Evolutionary conservation across 2,329 filamentous ascomycete species (phyloP).

Genomic region (Didymella sp.): DNA sequence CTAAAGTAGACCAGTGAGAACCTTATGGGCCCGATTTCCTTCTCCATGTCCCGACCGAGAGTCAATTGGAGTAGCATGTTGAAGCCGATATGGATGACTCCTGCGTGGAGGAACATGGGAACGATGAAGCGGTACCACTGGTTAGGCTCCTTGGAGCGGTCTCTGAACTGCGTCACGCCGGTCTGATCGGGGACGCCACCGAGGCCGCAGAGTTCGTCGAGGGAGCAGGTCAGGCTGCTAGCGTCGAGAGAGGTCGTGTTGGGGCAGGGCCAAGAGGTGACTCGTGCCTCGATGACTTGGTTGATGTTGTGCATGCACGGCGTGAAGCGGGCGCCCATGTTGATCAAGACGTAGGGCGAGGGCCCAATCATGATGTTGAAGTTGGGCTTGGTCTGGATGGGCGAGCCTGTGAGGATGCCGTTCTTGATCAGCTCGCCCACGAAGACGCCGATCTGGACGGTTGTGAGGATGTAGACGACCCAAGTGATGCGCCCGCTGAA

Average conservation of each 20-base stretch:
- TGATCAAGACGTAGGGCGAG: conserved; percentile 87
- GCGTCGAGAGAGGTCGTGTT: conserved; percentile 69
- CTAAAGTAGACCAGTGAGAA: conserved; percentile 90
- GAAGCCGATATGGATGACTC: conserved; percentile 93
- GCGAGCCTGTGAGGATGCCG: conserved; percentile 76
- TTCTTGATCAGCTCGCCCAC: conserved; percentile 87
- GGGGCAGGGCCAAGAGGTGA: conserved; percentile 78
- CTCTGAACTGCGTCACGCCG: conserved; percentile 57
- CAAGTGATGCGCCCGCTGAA: conserved; percentile 71
- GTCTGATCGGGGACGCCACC: conserved; percentile 73
- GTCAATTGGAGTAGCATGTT: conserved; percentile 92
- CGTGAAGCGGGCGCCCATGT: conserved; percentile 92
- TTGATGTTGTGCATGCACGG: conserved; percentile 92
- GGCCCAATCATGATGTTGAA: conserved; percentile 99
- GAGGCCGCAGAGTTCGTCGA: conserved; percentile 86
- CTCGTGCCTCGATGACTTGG: conserved; percentile 63
- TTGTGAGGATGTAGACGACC: conserved; percentile 80
- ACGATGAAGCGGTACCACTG: conserved; percentile 98
- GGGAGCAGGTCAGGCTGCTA: conserved; percentile 66
- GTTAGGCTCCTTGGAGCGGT: conserved; percentile 72
- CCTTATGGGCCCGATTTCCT: conserved; percentile 83
- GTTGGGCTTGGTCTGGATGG: conserved; percentile 78
- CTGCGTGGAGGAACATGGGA: conserved; percentile 94
- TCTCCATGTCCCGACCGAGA: conserved; percentile 90
- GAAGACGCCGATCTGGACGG: conserved; percentile 83